A percentile compares a stretch with the other conserved stretches of the same genome.
phyloP scores from a whole-genome alignment of 345 rosid genomes.

The Sonneratia alba region DNA sequence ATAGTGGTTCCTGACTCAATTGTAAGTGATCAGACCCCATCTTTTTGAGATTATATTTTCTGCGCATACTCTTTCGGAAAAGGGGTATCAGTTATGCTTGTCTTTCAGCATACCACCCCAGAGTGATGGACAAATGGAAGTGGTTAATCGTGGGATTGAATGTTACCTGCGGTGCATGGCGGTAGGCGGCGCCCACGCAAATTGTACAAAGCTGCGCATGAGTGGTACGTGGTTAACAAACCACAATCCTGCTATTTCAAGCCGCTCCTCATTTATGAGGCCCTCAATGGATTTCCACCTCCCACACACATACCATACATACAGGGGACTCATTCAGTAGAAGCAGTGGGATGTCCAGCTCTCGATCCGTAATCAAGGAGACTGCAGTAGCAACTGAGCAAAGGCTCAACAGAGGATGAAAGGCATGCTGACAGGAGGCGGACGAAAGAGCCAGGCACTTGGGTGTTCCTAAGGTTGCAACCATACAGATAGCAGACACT shows the following conservation, averaged over 20 bases:
- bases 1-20: neutral
- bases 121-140: neutral
- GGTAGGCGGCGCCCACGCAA: neutral
- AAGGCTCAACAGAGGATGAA: no score
- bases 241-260: no score
- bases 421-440: no score
- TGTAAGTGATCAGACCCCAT: neutral
- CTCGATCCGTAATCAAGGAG: no score
- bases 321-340: neutral
- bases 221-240: no score
- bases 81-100: neutral
- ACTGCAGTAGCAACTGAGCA: no score
- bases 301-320: neutral
- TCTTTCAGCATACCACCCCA: neutral
- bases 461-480: neutral
- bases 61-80: neutral
- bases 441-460: neutral
- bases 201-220: neutral
- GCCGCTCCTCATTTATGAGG: neutral
- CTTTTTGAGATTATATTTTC: no score
- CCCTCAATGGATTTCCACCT: neutral
- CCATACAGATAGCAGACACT: neutral
- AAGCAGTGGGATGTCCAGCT: no score
- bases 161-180: no score
- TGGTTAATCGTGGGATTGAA: neutral